These are phyloP conservation scores for Kentomonas sorsogonicus DNA, from an alignment of 208 protist species.

Conservation along the genomic window DNA sequence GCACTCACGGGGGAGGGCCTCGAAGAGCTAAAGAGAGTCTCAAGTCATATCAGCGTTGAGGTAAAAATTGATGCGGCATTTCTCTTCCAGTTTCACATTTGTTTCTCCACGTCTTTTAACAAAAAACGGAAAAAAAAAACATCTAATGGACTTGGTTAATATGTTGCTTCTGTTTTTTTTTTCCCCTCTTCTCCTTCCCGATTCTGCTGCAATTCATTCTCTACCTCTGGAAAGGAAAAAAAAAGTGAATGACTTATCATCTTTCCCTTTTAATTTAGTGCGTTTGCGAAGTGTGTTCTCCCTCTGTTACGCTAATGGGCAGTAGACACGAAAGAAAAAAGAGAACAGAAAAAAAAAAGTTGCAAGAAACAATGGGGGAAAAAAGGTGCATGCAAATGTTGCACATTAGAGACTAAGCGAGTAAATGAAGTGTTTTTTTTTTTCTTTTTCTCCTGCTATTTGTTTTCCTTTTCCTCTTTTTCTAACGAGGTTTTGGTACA, in stretches of 20 bases:
- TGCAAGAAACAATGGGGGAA: slow-evolving; percentile 11
- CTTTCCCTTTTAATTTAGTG: not conserved
- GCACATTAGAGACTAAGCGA: not conserved
- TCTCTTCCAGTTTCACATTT: no score
- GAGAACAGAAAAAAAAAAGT: not conserved
- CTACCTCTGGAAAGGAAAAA: not conserved
- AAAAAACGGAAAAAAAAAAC: not conserved
- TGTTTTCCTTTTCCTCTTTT: not conserved
- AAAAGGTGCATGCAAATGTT: slow-evolving; percentile 1
- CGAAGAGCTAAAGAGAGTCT: no score
- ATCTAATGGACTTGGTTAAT: not conserved
- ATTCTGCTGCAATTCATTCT: no score
- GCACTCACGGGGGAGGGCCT: no score
- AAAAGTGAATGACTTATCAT: not conserved
- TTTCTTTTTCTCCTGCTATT: not conserved
- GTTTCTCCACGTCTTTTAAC: not conserved
- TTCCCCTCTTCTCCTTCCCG: no score
- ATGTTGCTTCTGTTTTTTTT: no score
- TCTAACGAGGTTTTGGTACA: not conserved
- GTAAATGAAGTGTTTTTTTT: slow-evolving; percentile 2
- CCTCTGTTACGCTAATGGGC: no score
- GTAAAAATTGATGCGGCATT: no score
- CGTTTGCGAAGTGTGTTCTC: not conserved
- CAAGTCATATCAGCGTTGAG: no score
- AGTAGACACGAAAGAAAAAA: slow-evolving; percentile 6